Base-by-base conservation (phyloP, 352 stramenopile species). In the Globisporangium heterothallicum region DNA sequence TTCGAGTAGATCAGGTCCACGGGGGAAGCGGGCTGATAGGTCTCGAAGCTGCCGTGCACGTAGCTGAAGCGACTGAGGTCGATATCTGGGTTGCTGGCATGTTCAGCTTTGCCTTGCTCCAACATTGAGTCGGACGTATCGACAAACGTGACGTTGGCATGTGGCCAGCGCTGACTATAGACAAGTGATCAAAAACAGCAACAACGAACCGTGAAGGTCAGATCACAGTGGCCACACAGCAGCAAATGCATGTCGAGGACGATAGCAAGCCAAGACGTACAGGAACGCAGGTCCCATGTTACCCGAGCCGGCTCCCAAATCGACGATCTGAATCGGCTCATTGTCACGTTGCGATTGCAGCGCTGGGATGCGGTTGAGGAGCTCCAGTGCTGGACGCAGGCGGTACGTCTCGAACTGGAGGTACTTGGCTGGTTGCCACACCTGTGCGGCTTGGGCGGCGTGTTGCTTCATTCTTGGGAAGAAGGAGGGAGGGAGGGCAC, bases 1-100 rank as follows among this genome's bases (percentile, higher is more conserved):
- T 91, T 91, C 13, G 78, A 81, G 56, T 71, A 91, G 51, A 91
- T 86, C 45, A 91, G 61, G 49, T 88, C 75, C 30, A 88, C 63
- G 0, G 66, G 64, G 5, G 56, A 43, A 2, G 53, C 51, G 0
- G 73, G 63, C 6, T 59, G 13, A 51, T 76, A 88, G 1, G 43
- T 73, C 38, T 86, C 80, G 44, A 91, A 88, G 51, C 70, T 74
- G 7, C 54, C 72, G 18, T 86, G 58, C 4, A 64, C 44, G 61
- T 91, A 88, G 13, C 32, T n/a, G 16, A 85, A 70, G 7, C 40
- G 29, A 13, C 35, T 50, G 0, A 49, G 34, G 9, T 74, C 46
- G 0, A 81, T 34, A 0, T 55, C 32, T 6, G 46, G 10, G 35
- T 75, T 66, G 24, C 43, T 61, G 0, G 55, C 42, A 48, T 91